These are phyloP conservation scores for Pleurotus salmoneostramineus DNA, from an alignment of 768 basidiomycete species.

Conservation along the genomic window DNA sequence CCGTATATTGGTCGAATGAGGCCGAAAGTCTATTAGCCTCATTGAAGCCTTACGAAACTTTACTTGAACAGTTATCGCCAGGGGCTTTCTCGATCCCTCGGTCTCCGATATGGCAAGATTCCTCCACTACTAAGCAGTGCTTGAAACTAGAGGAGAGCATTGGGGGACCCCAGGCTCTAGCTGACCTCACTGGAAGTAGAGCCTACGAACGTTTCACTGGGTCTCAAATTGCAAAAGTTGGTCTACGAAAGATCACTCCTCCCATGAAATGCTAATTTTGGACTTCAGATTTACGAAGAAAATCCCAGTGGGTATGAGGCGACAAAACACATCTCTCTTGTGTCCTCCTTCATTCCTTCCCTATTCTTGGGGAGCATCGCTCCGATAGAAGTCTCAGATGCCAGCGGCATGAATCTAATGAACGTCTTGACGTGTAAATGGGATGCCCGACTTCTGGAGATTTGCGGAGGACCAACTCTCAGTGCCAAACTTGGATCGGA, in stretches of 20 bases:
- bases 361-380: constrained; percentile 76
- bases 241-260: background rate
- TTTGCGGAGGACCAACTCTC: constrained; percentile 66
- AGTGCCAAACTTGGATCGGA: constrained; percentile 71
- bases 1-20: constrained; percentile 72
- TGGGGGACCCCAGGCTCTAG: constrained; percentile 68
- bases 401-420: constrained; percentile 91
- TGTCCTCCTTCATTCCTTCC: constrained; percentile 81
- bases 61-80: constrained; percentile 58
- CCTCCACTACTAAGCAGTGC: constrained; percentile 78
- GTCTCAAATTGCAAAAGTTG: constrained; percentile 74
- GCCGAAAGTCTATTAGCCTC: constrained; percentile 48
- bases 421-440: constrained; percentile 70
- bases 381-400: constrained; percentile 84
- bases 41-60: constrained; percentile 45
- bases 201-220: constrained; percentile 90
- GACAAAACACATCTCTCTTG: constrained; percentile 70
- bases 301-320: constrained; percentile 50
- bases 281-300: constrained; percentile 49
- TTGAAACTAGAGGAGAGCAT: constrained; percentile 57
- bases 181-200: constrained; percentile 75
- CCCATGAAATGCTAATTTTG: constrained; percentile 1
- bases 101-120: constrained; percentile 91
- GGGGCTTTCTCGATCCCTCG: constrained; percentile 63
- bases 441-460: constrained; percentile 62